phyloP scores from a whole-genome alignment of 2,329 filamentous ascomycete genomes.

The Claviceps fusiformis region DNA sequence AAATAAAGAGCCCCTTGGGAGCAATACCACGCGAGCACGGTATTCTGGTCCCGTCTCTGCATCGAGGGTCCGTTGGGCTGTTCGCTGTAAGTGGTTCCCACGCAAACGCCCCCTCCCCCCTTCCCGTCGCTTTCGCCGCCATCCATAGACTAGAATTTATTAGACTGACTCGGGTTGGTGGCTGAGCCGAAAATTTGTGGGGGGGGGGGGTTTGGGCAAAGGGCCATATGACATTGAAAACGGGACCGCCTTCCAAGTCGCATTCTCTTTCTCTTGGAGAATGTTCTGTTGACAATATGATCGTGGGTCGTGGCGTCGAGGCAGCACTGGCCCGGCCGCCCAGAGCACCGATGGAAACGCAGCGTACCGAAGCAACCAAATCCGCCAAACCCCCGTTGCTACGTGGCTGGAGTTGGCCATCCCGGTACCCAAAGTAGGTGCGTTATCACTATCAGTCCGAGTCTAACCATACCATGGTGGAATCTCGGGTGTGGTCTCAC shows the following conservation, averaged over 20 bases:
- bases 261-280: background rate
- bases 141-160: background rate
- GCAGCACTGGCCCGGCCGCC: too few species aligned
- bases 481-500: background rate
- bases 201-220: too few species aligned
- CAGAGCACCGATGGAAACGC: background rate
- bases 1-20: background rate
- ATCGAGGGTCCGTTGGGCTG: background rate
- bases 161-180: background rate
- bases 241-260: background rate
- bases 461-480: background rate
- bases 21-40: background rate
- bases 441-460: too few species aligned
- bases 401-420: background rate
- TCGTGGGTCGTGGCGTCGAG: background rate
- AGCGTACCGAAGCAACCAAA: background rate
- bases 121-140: background rate
- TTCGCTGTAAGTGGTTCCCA: background rate
- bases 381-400: background rate
- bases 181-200: background rate
- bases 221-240: background rate
- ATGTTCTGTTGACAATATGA: background rate
- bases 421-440: background rate
- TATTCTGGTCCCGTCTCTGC: background rate
- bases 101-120: background rate